These are phyloP conservation scores for Silene coronaria DNA, from an alignment of 179 eudicot genomes.

Conservation along the genomic window DNA sequence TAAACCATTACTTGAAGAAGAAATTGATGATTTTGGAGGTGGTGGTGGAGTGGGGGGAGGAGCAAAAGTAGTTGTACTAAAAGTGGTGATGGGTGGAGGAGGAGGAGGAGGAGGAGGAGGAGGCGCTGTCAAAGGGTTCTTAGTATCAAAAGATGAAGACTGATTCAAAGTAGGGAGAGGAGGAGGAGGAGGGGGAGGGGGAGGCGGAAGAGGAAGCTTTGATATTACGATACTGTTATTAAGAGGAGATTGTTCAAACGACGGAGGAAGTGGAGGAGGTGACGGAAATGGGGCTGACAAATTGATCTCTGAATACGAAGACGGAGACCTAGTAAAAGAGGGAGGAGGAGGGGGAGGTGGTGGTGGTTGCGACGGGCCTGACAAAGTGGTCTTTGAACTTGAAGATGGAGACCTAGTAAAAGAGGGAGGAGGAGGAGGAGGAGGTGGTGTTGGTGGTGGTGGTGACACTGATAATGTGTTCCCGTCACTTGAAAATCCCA, in stretches of 20 bases:
- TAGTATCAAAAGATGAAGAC: slow-evolving; percentile 15
- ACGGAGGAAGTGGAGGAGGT: slow-evolving; percentile 11
- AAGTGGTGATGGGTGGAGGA: neutral
- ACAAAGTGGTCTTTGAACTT: slow-evolving; percentile 2
- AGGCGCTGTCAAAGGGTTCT: slow-evolving; percentile 8
- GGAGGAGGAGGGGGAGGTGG: slow-evolving; percentile 12
- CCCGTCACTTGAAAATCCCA: neutral
- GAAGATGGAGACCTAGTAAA: neutral
- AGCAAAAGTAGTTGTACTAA: neutral
- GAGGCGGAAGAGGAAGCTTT: slow-evolving; percentile 25
- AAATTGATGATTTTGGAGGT: slow-evolving; percentile 28
- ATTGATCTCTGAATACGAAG: no score
- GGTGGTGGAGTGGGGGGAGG: slow-evolving; percentile 46
- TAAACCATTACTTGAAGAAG: slow-evolving; percentile 21
- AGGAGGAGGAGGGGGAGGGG: slow-evolving; percentile 27
- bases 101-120: slow-evolving; percentile 32
- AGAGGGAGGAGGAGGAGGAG: slow-evolving; percentile 7
- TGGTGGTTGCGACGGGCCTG: slow-evolving; percentile 21
- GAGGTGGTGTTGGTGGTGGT: slow-evolving; percentile 6
- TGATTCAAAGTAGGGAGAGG: slow-evolving; percentile 22
- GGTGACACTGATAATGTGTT: neutral
- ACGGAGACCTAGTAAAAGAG: neutral
- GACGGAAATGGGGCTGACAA: slow-evolving; percentile 1
- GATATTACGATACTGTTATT: slow-evolving; percentile 5
- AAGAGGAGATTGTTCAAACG: neutral